Percentiles rank a stretch among this genome's conserved stretches.
phyloP scores from a whole-genome alignment of 768 basidiomycete species.

The Cystofilobasidium capitatum region DNA sequence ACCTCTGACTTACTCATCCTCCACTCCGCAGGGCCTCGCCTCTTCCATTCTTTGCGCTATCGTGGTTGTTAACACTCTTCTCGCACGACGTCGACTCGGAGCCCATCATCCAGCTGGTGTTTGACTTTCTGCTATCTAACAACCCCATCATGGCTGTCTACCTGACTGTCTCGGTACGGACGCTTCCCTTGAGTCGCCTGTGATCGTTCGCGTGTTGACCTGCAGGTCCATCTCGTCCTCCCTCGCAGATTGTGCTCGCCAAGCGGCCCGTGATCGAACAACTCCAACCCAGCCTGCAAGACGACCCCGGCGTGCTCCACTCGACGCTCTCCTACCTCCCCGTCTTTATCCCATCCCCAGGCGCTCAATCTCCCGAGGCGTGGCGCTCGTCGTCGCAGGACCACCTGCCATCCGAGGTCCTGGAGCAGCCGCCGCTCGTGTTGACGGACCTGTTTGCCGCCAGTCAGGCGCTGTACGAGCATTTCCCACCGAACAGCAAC shows the following conservation, averaged over 20 bases:
- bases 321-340: constrained; percentile 39
- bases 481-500: constrained; percentile 31
- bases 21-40: constrained; percentile 52
- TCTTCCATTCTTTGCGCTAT: constrained; percentile 79
- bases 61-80: constrained; percentile 81
- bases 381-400: background rate
- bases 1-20: background rate
- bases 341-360: constrained; percentile 31
- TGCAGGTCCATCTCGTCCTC: no score
- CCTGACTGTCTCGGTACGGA: constrained; percentile 66
- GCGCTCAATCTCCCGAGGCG: background rate
- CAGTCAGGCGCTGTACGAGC: constrained; percentile 32
- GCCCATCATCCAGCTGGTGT: constrained; percentile 80
- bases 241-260: constrained; percentile 56
- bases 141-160: constrained; percentile 75
- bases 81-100: constrained; percentile 84
- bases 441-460: constrained; percentile 36
- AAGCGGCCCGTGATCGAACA: constrained; percentile 58
- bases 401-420: constrained; percentile 24
- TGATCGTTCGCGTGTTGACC: background rate
- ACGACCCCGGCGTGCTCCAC: constrained; percentile 42
- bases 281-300: constrained; percentile 43
- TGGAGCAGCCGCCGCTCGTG: constrained; percentile 33
- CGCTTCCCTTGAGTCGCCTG: background rate
- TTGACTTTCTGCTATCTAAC: constrained; percentile 75